Conservation (phyloP, 2,329 filamentous ascomycete genomes). For the Diaporthe citrichinensis region DNA sequence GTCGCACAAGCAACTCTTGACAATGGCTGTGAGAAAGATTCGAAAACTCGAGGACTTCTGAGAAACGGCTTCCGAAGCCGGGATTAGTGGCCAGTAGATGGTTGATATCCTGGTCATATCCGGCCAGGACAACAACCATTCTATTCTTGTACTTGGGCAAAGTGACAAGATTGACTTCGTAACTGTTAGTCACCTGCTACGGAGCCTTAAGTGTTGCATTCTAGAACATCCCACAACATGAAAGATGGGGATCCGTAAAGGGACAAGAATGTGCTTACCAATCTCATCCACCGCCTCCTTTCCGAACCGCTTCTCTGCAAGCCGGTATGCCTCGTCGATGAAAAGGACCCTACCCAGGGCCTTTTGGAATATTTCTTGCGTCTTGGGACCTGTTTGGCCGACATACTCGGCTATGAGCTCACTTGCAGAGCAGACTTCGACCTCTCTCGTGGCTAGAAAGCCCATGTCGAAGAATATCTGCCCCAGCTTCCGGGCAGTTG, state of each 20-base stretch:
- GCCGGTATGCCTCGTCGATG: constrained; percentile 1
- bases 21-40: not conserved
- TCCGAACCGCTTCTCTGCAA: not conserved
- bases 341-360: not conserved
- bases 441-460: not conserved
- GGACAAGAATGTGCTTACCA: too few relatives aligned
- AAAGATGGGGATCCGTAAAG: too few relatives aligned
- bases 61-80: not conserved
- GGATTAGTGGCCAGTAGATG: not conserved
- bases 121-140: not conserved
- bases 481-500: not conserved
- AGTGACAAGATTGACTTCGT: not conserved
- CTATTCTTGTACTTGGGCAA: not conserved
- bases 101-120: not conserved
- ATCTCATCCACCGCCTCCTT: not conserved
- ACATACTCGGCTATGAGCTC: not conserved
- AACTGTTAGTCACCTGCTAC: too few relatives aligned
- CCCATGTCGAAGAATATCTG: not conserved
- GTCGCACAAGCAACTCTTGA: not conserved
- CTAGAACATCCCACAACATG: too few relatives aligned
- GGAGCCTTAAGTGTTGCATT: too few relatives aligned
- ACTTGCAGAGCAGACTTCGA: not conserved
- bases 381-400: not conserved
- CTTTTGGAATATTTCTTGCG: not conserved
- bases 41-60: not conserved